phyloP scores from a whole-genome alignment of 2,329 filamentous ascomycete genomes.

The Dactylellina cionopaga region DNA sequence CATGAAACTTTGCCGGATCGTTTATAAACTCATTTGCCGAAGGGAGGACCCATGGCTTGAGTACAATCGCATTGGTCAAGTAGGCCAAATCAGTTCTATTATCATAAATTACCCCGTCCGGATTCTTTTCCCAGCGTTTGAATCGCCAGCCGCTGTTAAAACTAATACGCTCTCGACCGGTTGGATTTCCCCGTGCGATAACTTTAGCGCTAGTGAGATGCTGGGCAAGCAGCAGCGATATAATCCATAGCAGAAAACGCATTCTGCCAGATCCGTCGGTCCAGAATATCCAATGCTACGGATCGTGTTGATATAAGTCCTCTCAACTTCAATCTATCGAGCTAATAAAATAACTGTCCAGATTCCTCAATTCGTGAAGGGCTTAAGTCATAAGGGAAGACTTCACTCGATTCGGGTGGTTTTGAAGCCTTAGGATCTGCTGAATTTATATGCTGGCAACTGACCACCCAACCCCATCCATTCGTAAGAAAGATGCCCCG shows the following conservation, averaged over 20 bases:
- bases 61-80: conserved; percentile 39
- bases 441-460: too few relatives aligned
- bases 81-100: conserved; percentile 54
- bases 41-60: conserved; percentile 64
- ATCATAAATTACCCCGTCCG: conserved; percentile 60
- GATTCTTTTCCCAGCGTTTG: conserved; percentile 59
- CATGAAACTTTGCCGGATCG: conserved; percentile 57
- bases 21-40: conserved; percentile 62
- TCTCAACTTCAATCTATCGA: too few relatives aligned
- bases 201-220: not conserved
- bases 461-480: too few relatives aligned
- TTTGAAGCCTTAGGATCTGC: too few relatives aligned
- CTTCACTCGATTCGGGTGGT: too few relatives aligned
- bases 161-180: conserved; percentile 57
- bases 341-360: too few relatives aligned
- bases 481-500: too few relatives aligned
- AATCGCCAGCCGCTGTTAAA: conserved; percentile 62
- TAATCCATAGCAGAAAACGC: not conserved
- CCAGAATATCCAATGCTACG: too few relatives aligned
- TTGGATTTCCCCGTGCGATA: not conserved
- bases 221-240: conserved; percentile 1
- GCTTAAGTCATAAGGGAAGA: too few relatives aligned
- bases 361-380: too few relatives aligned
- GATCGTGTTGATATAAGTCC: too few relatives aligned
- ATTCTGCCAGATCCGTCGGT: too few relatives aligned